phyloP scores from a whole-genome alignment of 2,329 filamentous ascomycete genomes.

The Trichoderma aggressivum region DNA sequence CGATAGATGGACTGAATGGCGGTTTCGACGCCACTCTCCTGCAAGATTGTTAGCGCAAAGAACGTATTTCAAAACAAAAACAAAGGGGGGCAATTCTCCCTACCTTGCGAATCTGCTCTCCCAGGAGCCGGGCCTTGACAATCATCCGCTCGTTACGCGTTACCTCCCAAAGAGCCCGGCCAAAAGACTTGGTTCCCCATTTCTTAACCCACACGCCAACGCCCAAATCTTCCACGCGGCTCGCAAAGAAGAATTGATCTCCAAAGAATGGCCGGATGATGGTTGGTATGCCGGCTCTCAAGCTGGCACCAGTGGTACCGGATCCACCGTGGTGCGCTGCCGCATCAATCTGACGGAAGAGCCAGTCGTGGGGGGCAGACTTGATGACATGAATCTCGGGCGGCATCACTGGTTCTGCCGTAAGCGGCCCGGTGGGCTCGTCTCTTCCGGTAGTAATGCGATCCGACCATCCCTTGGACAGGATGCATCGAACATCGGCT shows the following conservation, averaged over 20 bases:
- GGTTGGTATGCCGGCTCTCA: slow-evolving; percentile 87
- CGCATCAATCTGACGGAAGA: slow-evolving; percentile 90
- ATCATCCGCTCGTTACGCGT: slow-evolving; percentile 92
- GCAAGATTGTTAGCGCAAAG: slow-evolving; percentile 29
- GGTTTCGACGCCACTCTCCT: slow-evolving; percentile 87
- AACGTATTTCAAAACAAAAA: not conserved
- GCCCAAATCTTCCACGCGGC: slow-evolving; percentile 84
- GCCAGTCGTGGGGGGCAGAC: slow-evolving; percentile 91
- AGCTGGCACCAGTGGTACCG: slow-evolving; percentile 88
- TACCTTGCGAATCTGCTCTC: slow-evolving; percentile 84
- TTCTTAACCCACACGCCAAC: slow-evolving; percentile 88
- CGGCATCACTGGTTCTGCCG: slow-evolving; percentile 64
- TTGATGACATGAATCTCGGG: slow-evolving; percentile 84
- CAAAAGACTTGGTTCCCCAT: slow-evolving; percentile 82
- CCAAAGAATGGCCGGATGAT: slow-evolving; percentile 97
- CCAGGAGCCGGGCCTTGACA: slow-evolving; percentile 74
- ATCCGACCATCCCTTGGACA: slow-evolving; percentile 97
- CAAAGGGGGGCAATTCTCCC: slow-evolving; percentile 33
- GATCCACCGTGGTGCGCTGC: slow-evolving; percentile 92
- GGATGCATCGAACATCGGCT: slow-evolving; percentile 88
- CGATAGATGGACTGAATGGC: slow-evolving; percentile 93
- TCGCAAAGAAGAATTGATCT: slow-evolving; percentile 95
- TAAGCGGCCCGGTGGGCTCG: slow-evolving; percentile 45
- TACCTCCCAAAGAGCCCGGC: slow-evolving; percentile 84
- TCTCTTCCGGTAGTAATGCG: slow-evolving; percentile 55